Percentiles rank a stretch among this genome's conserved stretches.
Evolutionary conservation across 257 asterid species (phyloP).

Genomic region (Echium plantagineum): DNA sequence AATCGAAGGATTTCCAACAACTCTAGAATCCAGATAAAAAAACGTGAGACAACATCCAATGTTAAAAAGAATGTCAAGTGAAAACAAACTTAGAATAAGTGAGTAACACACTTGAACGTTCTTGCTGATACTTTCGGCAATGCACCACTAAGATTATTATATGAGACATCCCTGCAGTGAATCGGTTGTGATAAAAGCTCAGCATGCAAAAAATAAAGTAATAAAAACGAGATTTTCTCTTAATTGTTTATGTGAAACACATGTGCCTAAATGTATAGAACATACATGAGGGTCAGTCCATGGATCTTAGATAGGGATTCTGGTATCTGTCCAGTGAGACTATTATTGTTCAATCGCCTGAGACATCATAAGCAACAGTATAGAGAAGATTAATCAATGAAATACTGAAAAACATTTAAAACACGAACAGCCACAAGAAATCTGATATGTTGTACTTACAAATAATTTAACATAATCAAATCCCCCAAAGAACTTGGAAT

Average conservation of each 20-base stretch:
- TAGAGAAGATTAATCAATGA: constrained; percentile 11
- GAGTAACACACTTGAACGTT: constrained; percentile 56
- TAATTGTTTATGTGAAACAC: neutral
- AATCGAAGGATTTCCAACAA: constrained; percentile 75
- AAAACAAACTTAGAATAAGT: neutral
- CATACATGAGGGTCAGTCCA: constrained; percentile 83
- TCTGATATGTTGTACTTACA: constrained; percentile 44
- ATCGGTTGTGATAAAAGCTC: neutral
- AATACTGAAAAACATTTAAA: neutral
- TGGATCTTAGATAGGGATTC: constrained; percentile 47
- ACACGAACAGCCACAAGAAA: constrained; percentile 2
- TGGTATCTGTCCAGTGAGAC: constrained; percentile 64
- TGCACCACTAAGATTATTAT: constrained; percentile 34
- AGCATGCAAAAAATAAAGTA: constrained; percentile 1
- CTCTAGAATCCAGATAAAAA: constrained; percentile 30
- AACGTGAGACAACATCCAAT: constrained; percentile 5
- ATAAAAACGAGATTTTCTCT: neutral
- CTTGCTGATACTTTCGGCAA: constrained; percentile 30
- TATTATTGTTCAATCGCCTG: constrained; percentile 96
- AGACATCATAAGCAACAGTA: constrained; percentile 27
- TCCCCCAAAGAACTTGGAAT: constrained; percentile 67
- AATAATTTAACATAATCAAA: constrained; percentile 58
- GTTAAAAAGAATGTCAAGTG: neutral
- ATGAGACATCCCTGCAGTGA: constrained; percentile 72
- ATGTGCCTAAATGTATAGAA: constrained; percentile 2